Percentiles rank a stretch among this genome's conserved stretches.
These are phyloP conservation scores for Kluyveromyces wickerhamii DNA, from an alignment of 805 yeast genomes.

Conservation along the genomic window DNA sequence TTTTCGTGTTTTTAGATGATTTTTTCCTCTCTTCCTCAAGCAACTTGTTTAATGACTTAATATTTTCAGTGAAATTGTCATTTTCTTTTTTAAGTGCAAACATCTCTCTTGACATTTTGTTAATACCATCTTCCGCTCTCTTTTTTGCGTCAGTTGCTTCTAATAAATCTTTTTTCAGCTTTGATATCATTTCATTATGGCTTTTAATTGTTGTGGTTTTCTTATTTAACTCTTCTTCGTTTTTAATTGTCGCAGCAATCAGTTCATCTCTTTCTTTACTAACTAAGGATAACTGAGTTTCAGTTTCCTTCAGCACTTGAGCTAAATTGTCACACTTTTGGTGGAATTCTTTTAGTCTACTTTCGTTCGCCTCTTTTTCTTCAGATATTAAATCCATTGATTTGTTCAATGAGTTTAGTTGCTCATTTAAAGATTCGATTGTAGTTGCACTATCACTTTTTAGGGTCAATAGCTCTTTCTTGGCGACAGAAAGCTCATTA, in stretches of 20 bases:
- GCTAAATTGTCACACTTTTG: constrained; percentile 9
- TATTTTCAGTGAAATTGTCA: constrained; percentile 42
- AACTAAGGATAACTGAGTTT: constrained; percentile 15
- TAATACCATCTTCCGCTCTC: constrained; percentile 78
- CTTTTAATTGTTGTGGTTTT: constrained; percentile 12
- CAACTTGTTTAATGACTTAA: constrained; percentile 28
- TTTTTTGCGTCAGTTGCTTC: constrained; percentile 34
- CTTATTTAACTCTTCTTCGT: constrained; percentile 31
- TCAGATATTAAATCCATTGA: constrained; percentile 9
- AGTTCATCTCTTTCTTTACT: constrained; percentile 19
- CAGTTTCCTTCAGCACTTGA: constrained; percentile 6
- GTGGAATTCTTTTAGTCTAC: constrained; percentile 17
- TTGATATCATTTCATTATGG: constrained; percentile 14
- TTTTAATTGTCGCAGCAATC: constrained; percentile 25
- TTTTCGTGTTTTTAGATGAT: constrained; percentile 12
- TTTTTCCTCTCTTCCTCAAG: constrained; percentile 17
- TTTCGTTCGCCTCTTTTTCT: constrained; percentile 10
- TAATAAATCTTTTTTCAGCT: constrained; percentile 22
- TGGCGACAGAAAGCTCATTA: constrained; percentile 28
- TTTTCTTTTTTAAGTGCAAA: constrained; percentile 56
- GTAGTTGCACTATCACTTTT: constrained; percentile 23
- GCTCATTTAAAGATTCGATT: constrained; percentile 16
- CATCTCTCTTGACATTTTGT: constrained; percentile 82
- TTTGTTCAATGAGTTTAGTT: constrained; percentile 10
- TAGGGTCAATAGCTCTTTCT: constrained; percentile 24